Evolutionary conservation across 257 asterid genomes (phyloP), one percentile per base, ranked within the genome.

Genomic region (Przewalskia tangutica): DNA sequence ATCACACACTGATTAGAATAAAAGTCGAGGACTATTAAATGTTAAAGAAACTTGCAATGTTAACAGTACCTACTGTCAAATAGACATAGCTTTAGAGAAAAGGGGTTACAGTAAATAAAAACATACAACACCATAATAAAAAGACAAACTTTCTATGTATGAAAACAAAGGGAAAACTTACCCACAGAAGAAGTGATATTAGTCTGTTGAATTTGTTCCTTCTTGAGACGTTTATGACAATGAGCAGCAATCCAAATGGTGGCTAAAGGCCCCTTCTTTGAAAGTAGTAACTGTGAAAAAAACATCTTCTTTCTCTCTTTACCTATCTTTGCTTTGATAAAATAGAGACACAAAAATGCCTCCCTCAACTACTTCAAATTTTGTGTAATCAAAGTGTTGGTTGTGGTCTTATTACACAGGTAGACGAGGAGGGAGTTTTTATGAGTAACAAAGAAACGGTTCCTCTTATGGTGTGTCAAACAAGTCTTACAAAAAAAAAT

Each of bases 211-310:
- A 96, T 82, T 84, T 92, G 95, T 11, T 88, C 84, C 60, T 88
- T 92, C 46, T 90, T 88, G 9, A 94, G 91, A 83, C 88, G 88
- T 38, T 89, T 89, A 83, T 83, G 88, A 85, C 93, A 91, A 87
- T 96, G 99, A 81, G 97, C 99, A 82, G 99, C 99, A 91, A 89
- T 63, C 98, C 99, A 96, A 76, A 96, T 84, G 78, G 85, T 88
- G 81, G 94, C 96, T 58, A 94, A 81, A 56, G 88, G 87, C 86
- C 93, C 98, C 82, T 90, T 94, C 89, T 88, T 96, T 18, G 98
- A 93, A 32, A 96, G 90, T 42, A 96, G 89, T 48, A 88, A 81
- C 76, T 89, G 93, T 27, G 97, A 91, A 87, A 90, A 89, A 82
- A 96, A 91, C 99, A 96, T 96, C 79, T 56, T 82, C 36, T 54